These are phyloP conservation scores for Aegilops longissima DNA, from an alignment of 176 grass and related monocot species.

Conservation along the genomic window DNA sequence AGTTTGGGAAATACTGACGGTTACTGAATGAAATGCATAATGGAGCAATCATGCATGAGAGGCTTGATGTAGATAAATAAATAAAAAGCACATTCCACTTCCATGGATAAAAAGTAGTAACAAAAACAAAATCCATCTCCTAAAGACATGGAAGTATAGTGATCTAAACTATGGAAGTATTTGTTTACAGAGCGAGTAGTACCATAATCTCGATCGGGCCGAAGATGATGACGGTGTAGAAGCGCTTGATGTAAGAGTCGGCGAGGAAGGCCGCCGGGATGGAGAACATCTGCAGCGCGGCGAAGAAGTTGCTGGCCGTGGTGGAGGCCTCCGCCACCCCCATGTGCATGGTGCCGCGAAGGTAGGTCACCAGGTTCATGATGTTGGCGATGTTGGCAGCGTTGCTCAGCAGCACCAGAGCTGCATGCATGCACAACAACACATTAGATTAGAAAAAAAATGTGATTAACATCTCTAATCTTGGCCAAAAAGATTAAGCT, in stretches of 20 bases:
- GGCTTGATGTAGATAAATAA: neutral
- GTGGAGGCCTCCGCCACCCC: conserved; percentile 47
- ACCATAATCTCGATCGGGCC: conserved; percentile 49
- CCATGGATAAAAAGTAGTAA: too few relatives aligned
- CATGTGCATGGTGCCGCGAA: conserved; percentile 45
- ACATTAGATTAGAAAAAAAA: neutral
- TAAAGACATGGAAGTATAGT: too few relatives aligned
- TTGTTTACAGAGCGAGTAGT: neutral
- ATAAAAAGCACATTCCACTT: neutral
- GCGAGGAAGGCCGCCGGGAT: conserved; percentile 57
- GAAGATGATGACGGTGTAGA: conserved; percentile 49
- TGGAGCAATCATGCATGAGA: neutral
- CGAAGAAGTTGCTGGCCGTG: conserved; percentile 45
- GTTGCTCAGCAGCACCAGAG: conserved; percentile 41
- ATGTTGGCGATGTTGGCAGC: conserved; percentile 47
- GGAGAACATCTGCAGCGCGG: conserved; percentile 48
- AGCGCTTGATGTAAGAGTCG: conserved; percentile 62
- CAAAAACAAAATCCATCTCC: neutral
- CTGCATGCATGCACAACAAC: neutral
- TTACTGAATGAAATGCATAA: neutral
- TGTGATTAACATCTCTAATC: neutral
- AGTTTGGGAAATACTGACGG: neutral
- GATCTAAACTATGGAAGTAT: too few relatives aligned
- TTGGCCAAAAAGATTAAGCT: neutral
- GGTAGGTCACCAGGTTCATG: conserved; percentile 61